Conservation (phyloP, 179 eudicot species). For the Silene coronaria region DNA sequence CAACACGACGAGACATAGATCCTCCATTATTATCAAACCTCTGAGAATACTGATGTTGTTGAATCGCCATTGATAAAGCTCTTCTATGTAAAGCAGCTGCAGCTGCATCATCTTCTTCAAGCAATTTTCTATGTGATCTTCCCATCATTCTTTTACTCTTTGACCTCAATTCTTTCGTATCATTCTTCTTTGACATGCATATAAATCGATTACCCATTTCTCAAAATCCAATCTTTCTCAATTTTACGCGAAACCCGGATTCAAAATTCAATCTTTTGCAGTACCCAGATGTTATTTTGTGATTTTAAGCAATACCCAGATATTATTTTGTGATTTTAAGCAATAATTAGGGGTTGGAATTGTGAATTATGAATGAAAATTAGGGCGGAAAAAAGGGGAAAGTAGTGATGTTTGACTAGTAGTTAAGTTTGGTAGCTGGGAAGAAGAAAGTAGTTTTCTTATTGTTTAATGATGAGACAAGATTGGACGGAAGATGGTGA, state of each 20-base stretch:
- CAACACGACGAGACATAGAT: slow-evolving; percentile 77
- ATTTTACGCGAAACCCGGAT: not conserved
- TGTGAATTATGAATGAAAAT: not conserved
- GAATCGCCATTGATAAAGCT: slow-evolving; percentile 80
- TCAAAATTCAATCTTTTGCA: not conserved
- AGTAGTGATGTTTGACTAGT: slow-evolving; percentile 14
- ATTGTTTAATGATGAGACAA: slow-evolving; percentile 9
- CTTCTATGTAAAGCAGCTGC: slow-evolving; percentile 61
- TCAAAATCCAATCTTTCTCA: slow-evolving; percentile 4
- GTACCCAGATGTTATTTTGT: too few relatives aligned
- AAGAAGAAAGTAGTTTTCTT: not conserved
- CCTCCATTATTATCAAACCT: slow-evolving; percentile 63
- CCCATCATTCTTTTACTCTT: slow-evolving; percentile 56
- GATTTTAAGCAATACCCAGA: too few relatives aligned
- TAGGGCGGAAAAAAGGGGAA: too few relatives aligned
- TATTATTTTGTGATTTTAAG: too few relatives aligned
- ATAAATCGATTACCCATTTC: slow-evolving; percentile 70
- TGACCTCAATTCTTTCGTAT: slow-evolving; percentile 41
- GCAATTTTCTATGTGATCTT: slow-evolving; percentile 56
- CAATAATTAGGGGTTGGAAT: not conserved
- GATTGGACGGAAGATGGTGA: slow-evolving; percentile 5
- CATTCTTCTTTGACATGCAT: slow-evolving; percentile 60
- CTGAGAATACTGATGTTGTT: slow-evolving; percentile 83
- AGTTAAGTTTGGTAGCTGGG: slow-evolving; percentile 4
- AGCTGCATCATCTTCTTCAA: slow-evolving; percentile 63